Evolutionary conservation across 2,329 filamentous ascomycete species (phyloP), one percentile per base, ranked within the genome.

Genomic region (Colletotrichum tanaceti): DNA sequence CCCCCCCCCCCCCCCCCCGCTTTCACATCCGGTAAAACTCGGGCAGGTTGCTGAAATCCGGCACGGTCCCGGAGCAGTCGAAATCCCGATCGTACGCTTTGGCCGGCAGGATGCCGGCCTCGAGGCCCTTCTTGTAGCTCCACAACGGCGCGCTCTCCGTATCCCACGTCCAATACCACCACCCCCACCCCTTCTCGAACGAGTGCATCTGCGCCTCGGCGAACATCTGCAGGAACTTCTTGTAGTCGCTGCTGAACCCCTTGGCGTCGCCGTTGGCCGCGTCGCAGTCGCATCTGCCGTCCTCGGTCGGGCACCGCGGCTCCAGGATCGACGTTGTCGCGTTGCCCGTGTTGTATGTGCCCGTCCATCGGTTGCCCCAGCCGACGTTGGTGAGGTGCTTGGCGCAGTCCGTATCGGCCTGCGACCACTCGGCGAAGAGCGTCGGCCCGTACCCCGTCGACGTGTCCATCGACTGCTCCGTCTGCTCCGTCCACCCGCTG

Each of bases 81-180:
- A 93, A 95, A n/a, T 84, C 82, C 41, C 89, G 85, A 24, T 88
- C 81, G 76, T 91, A 93, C 0, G 92, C 91, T 81, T 92, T 91
- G 46, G 82, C 78, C 2, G 96, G 96, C 80, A 99, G 79, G 55
- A 95, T 93, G 0, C 93, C 93, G 1, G 91, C 91, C 60, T 86
- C 86, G 71, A 94, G 83, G 0, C 93, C 94, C 71, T 89, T 85
- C 79, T 94, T 90, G 83, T 96, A 97, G 78, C 94, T 97, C 96
- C 96, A 99, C 81, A 98, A 93, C 68, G 90, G 85, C 57, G 92
- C 90, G 72, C 81, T 85, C 83, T 98, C 95, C 38, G 95, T 97
- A 80, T 94, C 89, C 95, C 96, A 97, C 41, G 94, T 98, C 96
- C 96, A 99, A 81, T 99, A 99, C 82, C 97, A 98, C 96, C 96